Evolutionary conservation across 176 grass and related monocot species (phyloP).

Genomic region (Pharus latifolius): DNA sequence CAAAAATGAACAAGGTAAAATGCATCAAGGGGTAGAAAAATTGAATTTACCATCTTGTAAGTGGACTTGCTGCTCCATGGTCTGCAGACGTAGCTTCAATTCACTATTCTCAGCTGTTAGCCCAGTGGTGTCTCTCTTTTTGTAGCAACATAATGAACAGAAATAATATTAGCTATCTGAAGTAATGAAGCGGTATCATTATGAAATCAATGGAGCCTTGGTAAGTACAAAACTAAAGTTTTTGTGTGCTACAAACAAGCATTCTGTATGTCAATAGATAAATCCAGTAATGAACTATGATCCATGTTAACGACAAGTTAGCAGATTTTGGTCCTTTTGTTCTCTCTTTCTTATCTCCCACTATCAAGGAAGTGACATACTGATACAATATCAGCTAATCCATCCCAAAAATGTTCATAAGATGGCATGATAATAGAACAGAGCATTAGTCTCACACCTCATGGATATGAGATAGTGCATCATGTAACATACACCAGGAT

Average conservation of each 20-base stretch:
- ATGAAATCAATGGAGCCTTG: background rate
- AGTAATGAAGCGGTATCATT: background rate
- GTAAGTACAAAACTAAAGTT: background rate
- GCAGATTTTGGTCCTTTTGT: background rate
- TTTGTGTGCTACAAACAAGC: background rate
- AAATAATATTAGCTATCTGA: slow-evolving; percentile 17
- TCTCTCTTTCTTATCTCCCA: background rate
- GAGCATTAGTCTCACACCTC: slow-evolving; percentile 2
- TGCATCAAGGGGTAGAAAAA: background rate
- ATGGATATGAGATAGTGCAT: background rate
- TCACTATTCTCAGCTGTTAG: slow-evolving; percentile 63
- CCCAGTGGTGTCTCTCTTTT: slow-evolving; percentile 64
- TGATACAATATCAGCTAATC: background rate
- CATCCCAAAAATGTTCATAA: background rate
- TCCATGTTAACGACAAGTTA: background rate
- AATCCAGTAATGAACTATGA: background rate
- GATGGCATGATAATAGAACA: background rate
- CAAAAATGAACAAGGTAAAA: background rate
- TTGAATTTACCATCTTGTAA: slow-evolving; percentile 65
- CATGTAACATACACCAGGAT: background rate
- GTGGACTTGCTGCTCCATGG: slow-evolving; percentile 60
- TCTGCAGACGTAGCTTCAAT: slow-evolving; percentile 49
- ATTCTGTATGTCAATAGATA: slow-evolving; percentile 7
- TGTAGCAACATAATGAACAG: slow-evolving; percentile 3
- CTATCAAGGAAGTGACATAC: background rate